These are phyloP conservation scores for Podaxis sp. DNA, from an alignment of 768 basidiomycete species.

Conservation along the genomic window DNA sequence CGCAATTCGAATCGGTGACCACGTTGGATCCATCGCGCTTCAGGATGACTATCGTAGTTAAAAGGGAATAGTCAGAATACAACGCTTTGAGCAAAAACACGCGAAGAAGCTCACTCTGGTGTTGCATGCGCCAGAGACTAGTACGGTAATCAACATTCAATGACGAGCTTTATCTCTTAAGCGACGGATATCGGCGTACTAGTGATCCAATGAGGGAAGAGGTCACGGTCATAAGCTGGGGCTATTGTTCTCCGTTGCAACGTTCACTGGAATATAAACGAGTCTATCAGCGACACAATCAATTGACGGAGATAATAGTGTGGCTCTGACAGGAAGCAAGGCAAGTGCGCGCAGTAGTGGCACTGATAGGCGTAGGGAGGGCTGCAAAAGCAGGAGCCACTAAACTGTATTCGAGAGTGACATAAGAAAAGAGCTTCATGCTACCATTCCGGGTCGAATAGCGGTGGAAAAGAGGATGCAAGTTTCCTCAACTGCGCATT, in stretches of 20 bases:
- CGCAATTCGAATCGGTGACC: constrained; percentile 24
- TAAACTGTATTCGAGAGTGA: background rate
- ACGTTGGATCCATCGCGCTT: constrained; percentile 45
- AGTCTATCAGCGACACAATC: background rate
- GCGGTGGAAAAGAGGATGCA: background rate
- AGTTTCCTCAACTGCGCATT: background rate
- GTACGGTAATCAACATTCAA: too few relatives aligned
- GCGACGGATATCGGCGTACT: constrained; percentile 22
- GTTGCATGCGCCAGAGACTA: too few relatives aligned
- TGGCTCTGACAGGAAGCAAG: constrained; percentile 26
- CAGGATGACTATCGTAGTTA: constrained; percentile 31
- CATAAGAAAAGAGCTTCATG: background rate
- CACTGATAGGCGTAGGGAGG: constrained; percentile 30
- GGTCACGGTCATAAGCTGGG: constrained; percentile 32
- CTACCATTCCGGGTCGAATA: background rate
- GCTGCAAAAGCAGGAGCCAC: constrained; percentile 13
- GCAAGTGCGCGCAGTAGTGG: constrained; percentile 30
- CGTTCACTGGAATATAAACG: background rate
- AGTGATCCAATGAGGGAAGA: constrained; percentile 47
- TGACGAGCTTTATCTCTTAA: too few relatives aligned
- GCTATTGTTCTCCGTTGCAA: background rate
- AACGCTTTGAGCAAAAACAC: too few relatives aligned
- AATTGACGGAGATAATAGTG: background rate
- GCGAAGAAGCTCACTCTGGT: too few relatives aligned
- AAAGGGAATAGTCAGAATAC: background rate